Conservation (phyloP, 2,329 filamentous ascomycete genomes). For the Phyllosticta citriasiana region DNA sequence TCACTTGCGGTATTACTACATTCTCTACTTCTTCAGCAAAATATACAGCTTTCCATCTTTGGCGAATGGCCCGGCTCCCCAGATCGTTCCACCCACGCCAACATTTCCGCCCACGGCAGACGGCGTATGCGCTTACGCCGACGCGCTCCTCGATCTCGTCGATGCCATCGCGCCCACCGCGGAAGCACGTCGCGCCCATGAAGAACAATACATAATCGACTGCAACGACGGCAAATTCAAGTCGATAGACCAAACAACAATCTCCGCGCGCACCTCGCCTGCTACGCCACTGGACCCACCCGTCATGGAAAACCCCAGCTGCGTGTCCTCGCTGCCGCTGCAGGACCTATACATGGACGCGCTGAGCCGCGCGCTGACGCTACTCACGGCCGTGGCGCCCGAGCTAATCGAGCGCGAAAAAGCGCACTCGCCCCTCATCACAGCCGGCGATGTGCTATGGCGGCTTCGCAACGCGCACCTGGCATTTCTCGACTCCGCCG, state of each 20-base stretch:
- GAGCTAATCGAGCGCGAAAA: background rate
- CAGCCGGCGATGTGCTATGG: slow-evolving; percentile 6
- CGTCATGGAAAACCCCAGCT: slow-evolving; percentile 10
- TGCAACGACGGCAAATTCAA: slow-evolving; percentile 46
- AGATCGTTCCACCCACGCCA: background rate
- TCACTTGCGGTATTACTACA: slow-evolving; percentile 26
- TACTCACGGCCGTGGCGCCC: background rate
- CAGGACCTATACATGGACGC: slow-evolving; percentile 13
- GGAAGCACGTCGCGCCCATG: slow-evolving; percentile 36
- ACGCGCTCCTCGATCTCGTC: slow-evolving; percentile 39
- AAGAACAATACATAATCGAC: slow-evolving; percentile 42
- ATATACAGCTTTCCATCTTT: slow-evolving; percentile 16
- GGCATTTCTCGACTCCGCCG: background rate
- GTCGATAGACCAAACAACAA: background rate
- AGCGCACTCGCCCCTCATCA: background rate
- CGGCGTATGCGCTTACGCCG: slow-evolving; percentile 33
- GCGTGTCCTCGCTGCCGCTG: slow-evolving; percentile 13
- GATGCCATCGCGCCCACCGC: slow-evolving; percentile 37
- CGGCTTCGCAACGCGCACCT: background rate
- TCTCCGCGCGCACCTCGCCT: background rate
- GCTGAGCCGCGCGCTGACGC: slow-evolving; percentile 11
- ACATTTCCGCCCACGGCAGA: slow-evolving; percentile 1
- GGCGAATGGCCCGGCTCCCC: background rate
- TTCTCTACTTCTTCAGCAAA: background rate
- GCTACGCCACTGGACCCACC: slow-evolving; percentile 9